Evolutionary conservation across 495 filamentous ascomycete genomes (phyloP).

Genomic region (Podospora fimiseda): DNA sequence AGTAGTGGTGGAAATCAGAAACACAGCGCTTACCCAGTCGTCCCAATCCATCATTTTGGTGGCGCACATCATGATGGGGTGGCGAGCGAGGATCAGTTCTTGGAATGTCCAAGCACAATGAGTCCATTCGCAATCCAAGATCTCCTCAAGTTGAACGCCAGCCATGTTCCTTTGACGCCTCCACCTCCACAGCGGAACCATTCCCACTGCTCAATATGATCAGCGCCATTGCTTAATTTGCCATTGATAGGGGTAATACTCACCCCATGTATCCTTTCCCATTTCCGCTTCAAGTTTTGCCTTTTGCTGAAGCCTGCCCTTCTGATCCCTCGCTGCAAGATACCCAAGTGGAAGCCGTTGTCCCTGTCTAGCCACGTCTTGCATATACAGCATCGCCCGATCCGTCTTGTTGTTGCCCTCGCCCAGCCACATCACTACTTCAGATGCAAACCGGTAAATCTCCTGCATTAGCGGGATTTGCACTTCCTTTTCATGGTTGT

Average conservation of each 20-base stretch:
- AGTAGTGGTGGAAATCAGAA: neutral
- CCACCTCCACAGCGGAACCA: too few species aligned
- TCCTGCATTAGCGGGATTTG: slow-evolving; percentile 31
- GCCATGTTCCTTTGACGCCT: too few species aligned
- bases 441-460: slow-evolving; percentile 25
- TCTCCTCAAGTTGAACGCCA: neutral
- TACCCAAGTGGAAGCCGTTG: neutral
- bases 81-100: slow-evolving; percentile 11
- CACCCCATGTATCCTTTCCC: slow-evolving; percentile 2
- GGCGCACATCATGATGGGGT: slow-evolving; percentile 11
- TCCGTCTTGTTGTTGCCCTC: slow-evolving; percentile 1
- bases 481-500: slow-evolving; percentile 22
- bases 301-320: neutral
- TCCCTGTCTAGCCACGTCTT: neutral
- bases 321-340: neutral
- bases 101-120: slow-evolving; percentile 20
- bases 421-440: slow-evolving; percentile 30
- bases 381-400: slow-evolving; percentile 1
- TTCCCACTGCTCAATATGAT: too few species aligned
- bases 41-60: slow-evolving; percentile 3
- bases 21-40: slow-evolving; percentile 4
- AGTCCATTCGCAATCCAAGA: slow-evolving; percentile 10
- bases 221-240: too few species aligned
- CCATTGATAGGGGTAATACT: too few species aligned
- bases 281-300: neutral